These are phyloP conservation scores for Neotropicomus parvogracilis DNA, from an alignment of 1,284 basidiomycete genomes.

Conservation along the genomic window DNA sequence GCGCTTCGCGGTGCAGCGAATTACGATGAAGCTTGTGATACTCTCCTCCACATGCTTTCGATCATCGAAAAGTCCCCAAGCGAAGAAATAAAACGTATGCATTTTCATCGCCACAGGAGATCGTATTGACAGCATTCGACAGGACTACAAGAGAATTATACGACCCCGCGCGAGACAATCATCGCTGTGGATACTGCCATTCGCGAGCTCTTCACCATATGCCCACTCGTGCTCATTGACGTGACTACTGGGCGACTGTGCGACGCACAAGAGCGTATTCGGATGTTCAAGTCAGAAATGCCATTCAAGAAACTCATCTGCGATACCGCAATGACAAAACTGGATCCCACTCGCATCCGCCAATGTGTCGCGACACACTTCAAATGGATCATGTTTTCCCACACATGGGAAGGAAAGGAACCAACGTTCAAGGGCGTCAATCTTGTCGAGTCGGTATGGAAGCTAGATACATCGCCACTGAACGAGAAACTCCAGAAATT, in stretches of 20 bases:
- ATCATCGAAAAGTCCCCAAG: constrained; percentile 3
- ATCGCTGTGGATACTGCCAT: constrained; percentile 1
- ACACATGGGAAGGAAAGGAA: constrained; percentile 14
- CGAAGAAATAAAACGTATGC: not conserved
- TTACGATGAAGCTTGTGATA: not conserved
- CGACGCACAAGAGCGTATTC: not conserved
- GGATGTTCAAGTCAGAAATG: constrained; percentile 2
- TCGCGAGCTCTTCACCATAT: not conserved
- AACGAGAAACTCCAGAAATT: constrained; percentile 6
- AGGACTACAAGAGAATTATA: constrained; percentile 7
- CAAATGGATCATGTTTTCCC: constrained; percentile 6
- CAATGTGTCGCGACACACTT: constrained; percentile 12
- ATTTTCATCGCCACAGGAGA: too few species aligned
- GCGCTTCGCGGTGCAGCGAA: not conserved
- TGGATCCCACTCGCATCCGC: not conserved
- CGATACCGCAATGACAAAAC: not conserved
- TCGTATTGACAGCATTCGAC: not conserved
- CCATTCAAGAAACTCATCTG: constrained; percentile 7
- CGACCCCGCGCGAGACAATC: not conserved
- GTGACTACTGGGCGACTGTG: constrained; percentile 4
- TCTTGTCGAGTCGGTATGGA: constrained; percentile 1
- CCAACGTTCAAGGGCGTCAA: constrained; percentile 14
- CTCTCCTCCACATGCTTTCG: not conserved
- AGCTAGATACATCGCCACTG: not conserved
- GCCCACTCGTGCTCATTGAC: constrained; percentile 11